Evolutionary conservation across 352 stramenopile genomes (phyloP).

Genomic region (Globisporangium sylvaticum): DNA sequence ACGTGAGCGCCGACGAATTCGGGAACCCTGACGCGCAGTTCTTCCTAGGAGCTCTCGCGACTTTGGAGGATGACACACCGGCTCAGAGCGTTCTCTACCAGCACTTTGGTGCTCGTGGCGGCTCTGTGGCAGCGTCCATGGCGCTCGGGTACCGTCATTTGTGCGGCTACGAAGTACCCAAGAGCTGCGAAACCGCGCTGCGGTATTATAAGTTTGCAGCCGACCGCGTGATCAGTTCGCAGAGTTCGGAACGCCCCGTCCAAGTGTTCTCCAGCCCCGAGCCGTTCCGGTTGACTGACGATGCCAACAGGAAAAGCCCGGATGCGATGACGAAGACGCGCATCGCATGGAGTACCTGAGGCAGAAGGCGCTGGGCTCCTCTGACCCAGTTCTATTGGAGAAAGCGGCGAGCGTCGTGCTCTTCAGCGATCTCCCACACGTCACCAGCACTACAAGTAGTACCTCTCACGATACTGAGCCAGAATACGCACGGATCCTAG

Average conservation of each 20-base stretch:
- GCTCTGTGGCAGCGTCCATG: conserved; percentile 44
- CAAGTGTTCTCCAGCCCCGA: conserved; percentile 37
- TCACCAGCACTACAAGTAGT: background rate
- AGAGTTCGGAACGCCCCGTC: conserved; percentile 22
- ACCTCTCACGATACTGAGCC: background rate
- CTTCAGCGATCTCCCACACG: conserved; percentile 36
- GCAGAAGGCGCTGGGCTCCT: conserved; percentile 27
- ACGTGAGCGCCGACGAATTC: conserved; percentile 28
- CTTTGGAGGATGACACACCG: conserved; percentile 6
- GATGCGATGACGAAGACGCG: conserved; percentile 29
- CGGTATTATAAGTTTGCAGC: conserved; percentile 76
- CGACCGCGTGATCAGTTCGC: conserved; percentile 33
- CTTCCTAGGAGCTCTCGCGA: conserved; percentile 29
- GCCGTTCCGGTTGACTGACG: conserved; percentile 32
- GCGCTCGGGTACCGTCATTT: conserved; percentile 66
- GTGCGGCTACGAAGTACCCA: conserved; percentile 43
- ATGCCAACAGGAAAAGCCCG: conserved; percentile 21
- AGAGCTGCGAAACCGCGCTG: conserved; percentile 53
- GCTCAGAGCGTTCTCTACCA: conserved; percentile 40
- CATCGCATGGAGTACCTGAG: conserved; percentile 48
- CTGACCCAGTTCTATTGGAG: conserved; percentile 29
- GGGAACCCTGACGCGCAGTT: conserved; percentile 42
- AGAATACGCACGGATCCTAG: conserved; percentile 18
- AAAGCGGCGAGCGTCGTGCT: conserved; percentile 51
- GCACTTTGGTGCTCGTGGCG: conserved; percentile 47